These are phyloP conservation scores for Teunomyces barrocoloradensis DNA, from an alignment of 805 yeast genomes.

Conservation along the genomic window DNA sequence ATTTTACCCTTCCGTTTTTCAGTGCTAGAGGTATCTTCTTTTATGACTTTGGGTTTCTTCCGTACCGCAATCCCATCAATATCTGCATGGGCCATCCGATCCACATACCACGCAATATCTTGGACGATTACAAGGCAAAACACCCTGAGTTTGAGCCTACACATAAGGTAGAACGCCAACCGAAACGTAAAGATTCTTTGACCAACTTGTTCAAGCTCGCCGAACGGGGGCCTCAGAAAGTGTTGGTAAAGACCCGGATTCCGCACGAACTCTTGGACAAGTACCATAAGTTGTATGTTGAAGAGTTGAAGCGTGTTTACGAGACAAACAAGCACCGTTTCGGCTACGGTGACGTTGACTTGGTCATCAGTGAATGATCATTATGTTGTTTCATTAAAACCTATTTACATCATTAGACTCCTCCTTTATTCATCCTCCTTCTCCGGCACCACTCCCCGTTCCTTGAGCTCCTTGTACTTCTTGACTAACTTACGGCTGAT, in stretches of 20 bases:
- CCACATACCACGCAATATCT: conserved; percentile 45
- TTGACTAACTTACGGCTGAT: conserved; percentile 34
- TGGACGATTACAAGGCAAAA: conserved; percentile 28
- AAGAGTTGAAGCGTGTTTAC: conserved; percentile 60
- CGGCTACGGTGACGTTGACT: conserved; percentile 48
- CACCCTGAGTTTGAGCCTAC: conserved; percentile 28
- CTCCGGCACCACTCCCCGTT: conserved; percentile 24
- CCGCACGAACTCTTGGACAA: conserved; percentile 52
- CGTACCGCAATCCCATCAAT: conserved; percentile 77
- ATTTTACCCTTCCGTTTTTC: conserved; percentile 88
- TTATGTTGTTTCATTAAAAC: not conserved
- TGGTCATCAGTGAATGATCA: conserved; percentile 44
- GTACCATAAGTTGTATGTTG: conserved; percentile 70
- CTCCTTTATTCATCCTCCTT: conserved; percentile 3
- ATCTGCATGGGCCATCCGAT: conserved; percentile 74
- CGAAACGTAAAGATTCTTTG: conserved; percentile 20
- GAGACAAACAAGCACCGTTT: conserved; percentile 61
- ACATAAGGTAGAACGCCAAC: not conserved
- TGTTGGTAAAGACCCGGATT: conserved; percentile 23
- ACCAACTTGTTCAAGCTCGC: conserved; percentile 28
- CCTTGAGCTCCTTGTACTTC: conserved; percentile 29
- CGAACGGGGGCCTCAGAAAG: conserved; percentile 10
- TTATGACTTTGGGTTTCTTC: conserved; percentile 87
- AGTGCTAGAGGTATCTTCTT: conserved; percentile 91
- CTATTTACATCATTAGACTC: conserved; percentile 1